Evolutionary conservation across 805 yeast genomes (phyloP), one percentile per base, ranked within the genome.

Genomic region (Yarrowia sp.): DNA sequence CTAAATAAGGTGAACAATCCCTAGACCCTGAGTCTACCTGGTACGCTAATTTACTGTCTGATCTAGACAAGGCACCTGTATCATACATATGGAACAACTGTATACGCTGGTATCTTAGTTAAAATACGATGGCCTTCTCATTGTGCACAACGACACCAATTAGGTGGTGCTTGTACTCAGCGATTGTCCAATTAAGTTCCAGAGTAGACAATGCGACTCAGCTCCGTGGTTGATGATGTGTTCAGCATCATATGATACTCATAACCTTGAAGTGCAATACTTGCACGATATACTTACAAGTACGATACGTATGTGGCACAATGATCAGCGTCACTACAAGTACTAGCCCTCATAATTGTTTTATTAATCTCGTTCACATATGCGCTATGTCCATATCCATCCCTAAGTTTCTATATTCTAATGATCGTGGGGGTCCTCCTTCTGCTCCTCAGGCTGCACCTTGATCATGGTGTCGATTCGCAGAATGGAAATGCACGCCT

Each of bases 391-490:
- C 40, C 41, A 54, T 54, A 17, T 38, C 32, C 41, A 4, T 4
- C 43, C 43, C 54, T 48, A 32, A 28, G 14, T 28, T 43, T 56
- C 51, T 58, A 41, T 41, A 41, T 58, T 26, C 59, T 75, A 85
- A 77, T 92, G 97, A 64, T 79, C 96, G 75, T 93, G 98, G 24
- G 93, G 92, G 71, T 90, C 97, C 79, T 92, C 96, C 69, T 73
- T 58, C 28, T 30, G 51, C 41, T 58, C 51, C 49, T 95, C 99
- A 12, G 99, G 99, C 72, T 93, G 96, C 67, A 95, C 97, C 56
- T 91, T 90, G 73, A 95, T 93, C 96, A 93, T 92, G 59, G 99
- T 95, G 77, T 95, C 99, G 73, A 95, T 95, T 82, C 99, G 87
- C 72, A 96, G 82, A 68, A 95, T 95, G 36, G 98, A 96, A 76